Conservation (phyloP, 805 yeast species). For the Metschnikowia reukaufii region DNA sequence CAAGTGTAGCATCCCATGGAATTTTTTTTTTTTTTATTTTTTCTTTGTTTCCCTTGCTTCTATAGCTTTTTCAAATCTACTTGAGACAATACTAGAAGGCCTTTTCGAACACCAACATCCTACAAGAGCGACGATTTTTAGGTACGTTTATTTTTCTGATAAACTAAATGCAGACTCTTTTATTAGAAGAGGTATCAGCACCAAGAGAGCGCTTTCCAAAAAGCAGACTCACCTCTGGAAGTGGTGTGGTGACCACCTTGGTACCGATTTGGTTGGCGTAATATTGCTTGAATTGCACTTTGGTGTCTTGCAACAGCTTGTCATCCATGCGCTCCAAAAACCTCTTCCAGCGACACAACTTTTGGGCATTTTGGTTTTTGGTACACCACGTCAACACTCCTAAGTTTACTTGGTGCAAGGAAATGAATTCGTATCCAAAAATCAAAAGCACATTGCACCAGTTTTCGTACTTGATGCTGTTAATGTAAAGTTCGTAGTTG, state of each 20-base stretch:
- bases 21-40: too few relatives aligned
- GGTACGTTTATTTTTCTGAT: background rate
- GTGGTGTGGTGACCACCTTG: constrained; percentile 18
- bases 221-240: constrained; percentile 15
- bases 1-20: background rate
- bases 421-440: constrained; percentile 45
- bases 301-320: constrained; percentile 5
- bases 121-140: background rate
- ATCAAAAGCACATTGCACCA: constrained; percentile 46
- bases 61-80: too few relatives aligned
- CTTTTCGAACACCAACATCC: too few relatives aligned
- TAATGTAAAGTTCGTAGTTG: constrained; percentile 58
- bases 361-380: constrained; percentile 10
- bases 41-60: too few relatives aligned
- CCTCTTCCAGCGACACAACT: constrained; percentile 19
- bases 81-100: too few relatives aligned
- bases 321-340: constrained; percentile 19
- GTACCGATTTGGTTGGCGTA: constrained; percentile 22
- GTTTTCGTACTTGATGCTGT: constrained; percentile 46
- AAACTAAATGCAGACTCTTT: constrained; percentile 14
- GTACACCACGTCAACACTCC: constrained; percentile 21
- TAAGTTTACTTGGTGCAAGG: constrained; percentile 30
- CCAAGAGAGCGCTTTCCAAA: constrained; percentile 18
- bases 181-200: constrained; percentile 7
- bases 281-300: constrained; percentile 20